Conservation (phyloP, 768 basidiomycete genomes). For the Mycena capillaripes region DNA sequence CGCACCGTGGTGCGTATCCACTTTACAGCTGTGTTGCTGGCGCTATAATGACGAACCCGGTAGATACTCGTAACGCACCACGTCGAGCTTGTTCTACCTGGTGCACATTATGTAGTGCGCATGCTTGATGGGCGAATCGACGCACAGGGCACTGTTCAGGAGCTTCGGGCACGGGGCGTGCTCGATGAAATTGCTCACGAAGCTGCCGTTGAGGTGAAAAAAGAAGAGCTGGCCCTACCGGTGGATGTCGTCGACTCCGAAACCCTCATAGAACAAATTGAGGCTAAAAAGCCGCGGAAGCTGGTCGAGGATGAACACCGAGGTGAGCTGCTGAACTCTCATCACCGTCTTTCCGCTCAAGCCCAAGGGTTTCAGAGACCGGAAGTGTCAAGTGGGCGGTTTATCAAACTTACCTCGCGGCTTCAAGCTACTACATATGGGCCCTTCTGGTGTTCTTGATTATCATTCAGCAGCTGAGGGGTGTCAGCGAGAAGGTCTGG, state of each 20-base stretch:
- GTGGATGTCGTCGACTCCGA: conserved; percentile 44
- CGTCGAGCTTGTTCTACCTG: conserved; percentile 85
- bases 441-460: conserved; percentile 63
- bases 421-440: conserved; percentile 85
- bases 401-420: conserved; percentile 78
- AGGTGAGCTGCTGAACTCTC: conserved; percentile 80
- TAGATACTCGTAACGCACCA: conserved; percentile 87
- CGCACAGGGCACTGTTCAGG: conserved; percentile 76
- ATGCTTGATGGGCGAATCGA: conserved; percentile 89
- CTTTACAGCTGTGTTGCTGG: neutral
- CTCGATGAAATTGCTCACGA: conserved; percentile 71
- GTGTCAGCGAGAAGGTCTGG: conserved; percentile 62
- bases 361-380: conserved; percentile 20
- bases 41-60: too few relatives aligned
- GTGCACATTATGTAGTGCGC: conserved; percentile 78
- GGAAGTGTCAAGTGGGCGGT: conserved; percentile 88
- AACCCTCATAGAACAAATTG: conserved; percentile 40
- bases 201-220: conserved; percentile 62
- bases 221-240: conserved; percentile 57
- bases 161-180: conserved; percentile 71
- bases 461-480: conserved; percentile 53
- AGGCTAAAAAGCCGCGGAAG: conserved; percentile 67
- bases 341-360: conserved; percentile 71
- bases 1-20: conserved; percentile 70
- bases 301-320: conserved; percentile 87